A percentile compares a stretch with the other conserved stretches of the same genome.
These are phyloP conservation scores for Cucurbita moschata DNA, from an alignment of 306 rosid species.

Conservation along the genomic window DNA sequence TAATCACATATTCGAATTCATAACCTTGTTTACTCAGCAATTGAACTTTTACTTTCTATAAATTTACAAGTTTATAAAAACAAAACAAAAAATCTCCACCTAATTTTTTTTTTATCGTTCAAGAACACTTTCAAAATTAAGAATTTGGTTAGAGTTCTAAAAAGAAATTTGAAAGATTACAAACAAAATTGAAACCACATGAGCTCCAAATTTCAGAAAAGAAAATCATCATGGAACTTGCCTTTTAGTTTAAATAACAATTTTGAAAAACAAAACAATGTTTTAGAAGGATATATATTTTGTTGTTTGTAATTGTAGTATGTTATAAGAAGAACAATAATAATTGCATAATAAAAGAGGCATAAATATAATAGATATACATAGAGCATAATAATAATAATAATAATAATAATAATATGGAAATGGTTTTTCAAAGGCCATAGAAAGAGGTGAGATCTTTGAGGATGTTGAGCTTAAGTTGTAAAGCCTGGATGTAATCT, in stretches of 20 bases:
- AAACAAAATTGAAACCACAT: not conserved
- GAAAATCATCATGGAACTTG: not conserved
- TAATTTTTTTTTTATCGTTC: not conserved
- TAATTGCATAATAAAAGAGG: not conserved
- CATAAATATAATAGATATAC: not conserved
- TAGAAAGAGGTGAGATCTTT: constrained; percentile 39
- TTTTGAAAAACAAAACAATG: not conserved
- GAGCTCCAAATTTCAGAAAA: not conserved
- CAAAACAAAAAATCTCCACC: not conserved
- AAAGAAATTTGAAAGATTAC: not conserved
- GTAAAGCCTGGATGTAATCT: constrained; percentile 32
- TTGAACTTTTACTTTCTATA: no score
- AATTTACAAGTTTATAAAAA: no score
- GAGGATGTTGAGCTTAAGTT: constrained; percentile 43
- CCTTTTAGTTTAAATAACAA: not conserved
- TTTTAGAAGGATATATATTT: not conserved
- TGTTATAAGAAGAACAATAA: not conserved
- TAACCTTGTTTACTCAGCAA: no score
- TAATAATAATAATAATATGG: not conserved
- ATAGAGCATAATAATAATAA: not conserved
- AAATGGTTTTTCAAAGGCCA: constrained; percentile 27
- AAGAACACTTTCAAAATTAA: not conserved
- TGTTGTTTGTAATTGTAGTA: not conserved
- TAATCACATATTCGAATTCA: no score
- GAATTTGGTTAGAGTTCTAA: not conserved